A percentile compares a stretch with the other conserved stretches of the same genome.
Evolutionary conservation across 139 green algal species (phyloP).

Genomic region (Chlamydomonas urium): DNA sequence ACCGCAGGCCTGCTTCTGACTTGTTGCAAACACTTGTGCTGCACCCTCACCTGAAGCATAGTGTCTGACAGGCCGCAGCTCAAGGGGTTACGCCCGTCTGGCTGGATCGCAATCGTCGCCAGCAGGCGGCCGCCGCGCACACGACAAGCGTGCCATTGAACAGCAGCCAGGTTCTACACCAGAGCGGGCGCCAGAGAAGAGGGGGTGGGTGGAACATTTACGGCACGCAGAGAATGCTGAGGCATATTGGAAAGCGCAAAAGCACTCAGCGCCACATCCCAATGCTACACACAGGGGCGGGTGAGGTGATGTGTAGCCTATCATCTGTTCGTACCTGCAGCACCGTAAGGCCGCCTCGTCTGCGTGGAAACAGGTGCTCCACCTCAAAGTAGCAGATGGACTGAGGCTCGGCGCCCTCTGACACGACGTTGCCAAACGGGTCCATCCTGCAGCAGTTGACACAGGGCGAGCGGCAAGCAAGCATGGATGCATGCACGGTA

Average conservation of each 20-base stretch:
- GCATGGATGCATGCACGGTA: background rate
- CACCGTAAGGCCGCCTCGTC: background rate
- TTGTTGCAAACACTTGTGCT: background rate
- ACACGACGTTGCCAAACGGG: slow-evolving; percentile 9
- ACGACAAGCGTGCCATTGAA: slow-evolving; percentile 2
- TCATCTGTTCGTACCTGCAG: no score
- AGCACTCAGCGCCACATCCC: no score
- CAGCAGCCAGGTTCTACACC: slow-evolving; percentile 13
- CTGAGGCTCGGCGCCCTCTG: background rate
- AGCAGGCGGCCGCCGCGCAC: background rate
- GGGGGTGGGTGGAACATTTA: no score
- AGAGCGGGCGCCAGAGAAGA: no score
- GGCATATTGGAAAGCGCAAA: no score
- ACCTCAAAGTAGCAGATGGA: slow-evolving; percentile 7
- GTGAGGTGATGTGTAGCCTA: no score
- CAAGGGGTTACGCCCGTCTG: slow-evolving; percentile 2
- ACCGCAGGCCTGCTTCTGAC: no score
- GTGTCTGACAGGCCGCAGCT: background rate
- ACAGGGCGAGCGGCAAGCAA: background rate
- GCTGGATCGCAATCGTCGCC: background rate
- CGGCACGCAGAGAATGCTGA: no score
- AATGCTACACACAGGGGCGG: no score
- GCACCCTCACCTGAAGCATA: slow-evolving; percentile 4
- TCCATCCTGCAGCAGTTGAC: background rate
- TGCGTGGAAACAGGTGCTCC: slow-evolving; percentile 7